A percentile compares a stretch with the other conserved stretches of the same genome.
phyloP scores from a whole-genome alignment of 306 rosid genomes.

The barrel medic (Medicago truncatula) region DNA sequence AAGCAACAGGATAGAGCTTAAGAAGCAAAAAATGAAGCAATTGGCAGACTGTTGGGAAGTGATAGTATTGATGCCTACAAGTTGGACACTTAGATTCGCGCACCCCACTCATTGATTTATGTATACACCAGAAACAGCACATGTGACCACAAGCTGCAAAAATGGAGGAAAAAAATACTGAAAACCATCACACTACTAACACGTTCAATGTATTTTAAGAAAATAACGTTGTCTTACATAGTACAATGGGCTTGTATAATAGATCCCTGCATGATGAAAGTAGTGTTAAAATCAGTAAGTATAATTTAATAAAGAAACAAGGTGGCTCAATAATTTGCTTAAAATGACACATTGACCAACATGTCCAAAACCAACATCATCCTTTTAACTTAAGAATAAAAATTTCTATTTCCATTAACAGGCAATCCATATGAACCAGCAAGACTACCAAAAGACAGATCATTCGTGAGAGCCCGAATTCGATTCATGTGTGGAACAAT shows the following conservation, averaged over 20 bases:
- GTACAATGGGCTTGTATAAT: conserved; percentile 84
- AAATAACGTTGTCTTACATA: conserved; percentile 60
- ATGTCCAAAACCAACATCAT: conserved; percentile 4
- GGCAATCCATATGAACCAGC: conserved; percentile 4
- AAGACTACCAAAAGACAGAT: too few species aligned
- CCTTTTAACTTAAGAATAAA: conserved; percentile 1
- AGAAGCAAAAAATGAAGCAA: conserved; percentile 78
- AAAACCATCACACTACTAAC: conserved; percentile 11
- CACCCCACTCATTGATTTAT: conserved; percentile 57
- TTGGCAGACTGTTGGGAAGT: conserved; percentile 82
- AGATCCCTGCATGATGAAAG: conserved; percentile 72
- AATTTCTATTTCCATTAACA: neutral
- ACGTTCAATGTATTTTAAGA: conserved; percentile 15
- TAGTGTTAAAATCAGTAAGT: conserved; percentile 33
- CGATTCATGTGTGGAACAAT: too few species aligned
- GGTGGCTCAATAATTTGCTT: conserved; percentile 3
- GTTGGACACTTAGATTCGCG: conserved; percentile 75
- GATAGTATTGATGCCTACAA: conserved; percentile 73
- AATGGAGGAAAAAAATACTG: conserved; percentile 1
- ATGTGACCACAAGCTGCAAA: conserved; percentile 91
- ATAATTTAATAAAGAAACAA: conserved; percentile 26
- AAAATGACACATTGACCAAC: conserved; percentile 16
- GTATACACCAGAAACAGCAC: conserved; percentile 93
- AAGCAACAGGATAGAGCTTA: conserved; percentile 67
- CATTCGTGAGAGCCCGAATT: too few species aligned